Evolutionary conservation across 441 rosid species (phyloP).

Genomic region (Eruca vesicaria): DNA sequence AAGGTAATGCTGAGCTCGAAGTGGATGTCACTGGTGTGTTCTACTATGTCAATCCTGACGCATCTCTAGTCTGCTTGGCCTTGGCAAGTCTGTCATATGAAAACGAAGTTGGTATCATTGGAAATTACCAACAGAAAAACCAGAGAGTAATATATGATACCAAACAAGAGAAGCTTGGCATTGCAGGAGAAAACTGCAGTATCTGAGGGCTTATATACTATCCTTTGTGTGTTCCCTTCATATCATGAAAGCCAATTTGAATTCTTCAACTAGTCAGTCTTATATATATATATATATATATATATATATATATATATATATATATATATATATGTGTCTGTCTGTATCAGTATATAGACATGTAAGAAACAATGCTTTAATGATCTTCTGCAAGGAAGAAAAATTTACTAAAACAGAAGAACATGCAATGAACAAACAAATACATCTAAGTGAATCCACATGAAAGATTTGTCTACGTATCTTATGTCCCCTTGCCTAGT

Average conservation of each 20-base stretch:
- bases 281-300: no score
- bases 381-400: constrained; percentile 4
- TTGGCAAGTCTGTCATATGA: constrained; percentile 29
- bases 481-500: not conserved
- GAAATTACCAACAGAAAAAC: constrained; percentile 89
- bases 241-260: constrained; percentile 8
- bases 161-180: constrained; percentile 60
- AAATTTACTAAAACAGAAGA: constrained; percentile 9
- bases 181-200: constrained; percentile 79
- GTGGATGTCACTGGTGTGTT: constrained; percentile 77
- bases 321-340: no score
- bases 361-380: constrained; percentile 5
- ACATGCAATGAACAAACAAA: constrained; percentile 13
- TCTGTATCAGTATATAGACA: not conserved
- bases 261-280: no score
- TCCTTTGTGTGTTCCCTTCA: constrained; percentile 12
- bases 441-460: not conserved
- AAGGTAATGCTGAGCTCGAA: constrained; percentile 52
- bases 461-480: constrained; percentile 1
- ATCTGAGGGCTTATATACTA: constrained; percentile 39
- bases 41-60: constrained; percentile 57
- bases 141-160: constrained; percentile 85
- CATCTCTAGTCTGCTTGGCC: not conserved
- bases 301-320: no score
- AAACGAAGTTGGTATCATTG: constrained; percentile 72